Percentiles rank a stretch among this genome's conserved stretches.
Conservation (phyloP, 2,329 filamentous ascomycete species). For the Endothia cerciana region DNA sequence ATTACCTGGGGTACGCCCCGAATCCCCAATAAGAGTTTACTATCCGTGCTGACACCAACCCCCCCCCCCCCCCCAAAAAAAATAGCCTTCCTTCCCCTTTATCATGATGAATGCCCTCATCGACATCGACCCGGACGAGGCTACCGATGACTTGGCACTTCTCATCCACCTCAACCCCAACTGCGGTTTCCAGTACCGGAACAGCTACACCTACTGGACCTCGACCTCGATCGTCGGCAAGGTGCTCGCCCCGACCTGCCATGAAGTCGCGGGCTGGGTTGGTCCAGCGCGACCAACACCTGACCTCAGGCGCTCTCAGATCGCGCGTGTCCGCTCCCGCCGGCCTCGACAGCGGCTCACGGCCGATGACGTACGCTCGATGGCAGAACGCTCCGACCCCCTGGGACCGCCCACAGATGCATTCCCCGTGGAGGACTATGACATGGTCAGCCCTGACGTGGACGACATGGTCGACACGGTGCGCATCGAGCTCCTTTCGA, state of each 20-base stretch:
- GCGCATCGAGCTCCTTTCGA: conserved; percentile 68
- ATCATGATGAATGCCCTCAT: conserved; percentile 79
- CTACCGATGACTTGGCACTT: conserved; percentile 66
- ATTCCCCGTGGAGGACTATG: conserved; percentile 71
- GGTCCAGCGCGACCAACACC: conserved; percentile 71
- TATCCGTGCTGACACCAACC: conserved; percentile 7
- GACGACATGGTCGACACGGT: conserved; percentile 67
- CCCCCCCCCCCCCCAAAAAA: too few relatives aligned
- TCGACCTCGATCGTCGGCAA: conserved; percentile 74
- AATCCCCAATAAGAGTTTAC: background rate
- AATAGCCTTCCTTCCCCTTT: conserved; percentile 66
- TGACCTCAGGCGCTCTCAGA: conserved; percentile 70
- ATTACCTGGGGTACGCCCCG: conserved; percentile 64
- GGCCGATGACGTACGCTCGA: conserved; percentile 64
- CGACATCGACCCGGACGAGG: conserved; percentile 72
- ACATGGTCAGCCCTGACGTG: conserved; percentile 59
- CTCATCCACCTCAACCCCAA: conserved; percentile 70
- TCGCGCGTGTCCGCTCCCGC: conserved; percentile 68
- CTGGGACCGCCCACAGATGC: conserved; percentile 65
- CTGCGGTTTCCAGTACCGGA: conserved; percentile 76
- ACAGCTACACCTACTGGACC: conserved; percentile 77
- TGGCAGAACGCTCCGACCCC: conserved; percentile 70
- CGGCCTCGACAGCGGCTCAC: conserved; percentile 60
- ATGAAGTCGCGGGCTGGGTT: conserved; percentile 73
- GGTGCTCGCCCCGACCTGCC: conserved; percentile 73